Evolutionary conservation across 768 basidiomycete genomes (phyloP), one percentile per base, ranked within the genome.

Genomic region (Leccinum aurantiacum): DNA sequence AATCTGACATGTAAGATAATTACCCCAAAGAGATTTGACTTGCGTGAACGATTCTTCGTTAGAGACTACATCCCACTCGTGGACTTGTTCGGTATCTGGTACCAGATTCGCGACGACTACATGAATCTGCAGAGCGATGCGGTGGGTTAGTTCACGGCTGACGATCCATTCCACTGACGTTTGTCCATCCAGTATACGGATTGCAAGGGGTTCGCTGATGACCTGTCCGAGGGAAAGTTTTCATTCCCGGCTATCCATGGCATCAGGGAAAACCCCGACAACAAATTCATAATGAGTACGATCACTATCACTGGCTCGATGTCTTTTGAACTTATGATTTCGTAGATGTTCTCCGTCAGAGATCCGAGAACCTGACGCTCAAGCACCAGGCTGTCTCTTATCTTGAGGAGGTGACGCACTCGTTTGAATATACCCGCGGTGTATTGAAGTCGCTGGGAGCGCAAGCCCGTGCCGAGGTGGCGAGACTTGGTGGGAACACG

Each of bases 221-320:
- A 98, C 70, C 79, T 98, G 13, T 89, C 92, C 0, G 96, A 98
- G 75, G 96, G 96, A 6, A 98, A 98, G 74, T 98, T 98, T 78
- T 95, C 93, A 5, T 98, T 98, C 76, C 95, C 95, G 0, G 81
- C 97, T 46, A 88, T 98, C 1, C 96, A 98, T 72, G 87, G 90
- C 17, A 88, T 98, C 51, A 87, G 90, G 35, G 83, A 89, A 7
- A 86, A 94, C 68, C 79, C 77, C 6, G 81, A 86, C 1, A 93
- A 93, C 73, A 82, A 86, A 37, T 89, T 89, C 72, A 81, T 98
- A 33, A 79, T 97, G 55, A 95, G 94, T 95, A 65, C 62, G 89
- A 77, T 54, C 22, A 54, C 17, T 24, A 14, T 47, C 22, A 24
- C 41, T 41, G 1, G 35, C 58, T 54, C 53, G 9, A 46, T 35